Percentiles rank a stretch among this genome's conserved stretches.
Evolutionary conservation across 768 basidiomycete genomes (phyloP).

Genomic region (Termitomyces sp.): DNA sequence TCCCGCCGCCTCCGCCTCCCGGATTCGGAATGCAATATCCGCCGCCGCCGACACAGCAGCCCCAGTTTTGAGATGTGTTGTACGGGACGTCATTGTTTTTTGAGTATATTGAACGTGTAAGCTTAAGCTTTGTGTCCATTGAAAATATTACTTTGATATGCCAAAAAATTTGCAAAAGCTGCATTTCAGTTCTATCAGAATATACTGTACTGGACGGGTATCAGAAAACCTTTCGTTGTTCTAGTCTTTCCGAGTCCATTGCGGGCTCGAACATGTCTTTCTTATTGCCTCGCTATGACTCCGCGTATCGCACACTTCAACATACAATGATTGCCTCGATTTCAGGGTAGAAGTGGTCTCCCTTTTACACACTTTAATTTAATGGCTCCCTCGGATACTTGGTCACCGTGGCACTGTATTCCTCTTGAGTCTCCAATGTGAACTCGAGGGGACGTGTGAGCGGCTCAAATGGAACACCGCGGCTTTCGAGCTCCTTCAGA

Average conservation of each 20-base stretch:
- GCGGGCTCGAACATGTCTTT: not conserved
- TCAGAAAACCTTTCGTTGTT: not conserved
- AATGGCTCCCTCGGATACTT: conserved; percentile 27
- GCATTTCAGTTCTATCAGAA: not conserved
- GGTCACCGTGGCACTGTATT: conserved; percentile 20
- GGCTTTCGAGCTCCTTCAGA: conserved; percentile 31
- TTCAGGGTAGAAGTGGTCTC: not conserved
- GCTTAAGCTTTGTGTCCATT: conserved; percentile 8
- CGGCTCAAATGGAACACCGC: conserved; percentile 33
- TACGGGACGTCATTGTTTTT: not conserved
- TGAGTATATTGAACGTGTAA: conserved; percentile 7
- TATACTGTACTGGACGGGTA: not conserved
- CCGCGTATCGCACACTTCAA: not conserved
- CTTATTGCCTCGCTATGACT: not conserved
- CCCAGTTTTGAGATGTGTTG: conserved; percentile 22
- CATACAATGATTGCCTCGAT: not conserved
- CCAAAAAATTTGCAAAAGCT: not conserved
- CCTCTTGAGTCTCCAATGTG: conserved; percentile 25
- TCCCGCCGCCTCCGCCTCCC: conserved; percentile 59
- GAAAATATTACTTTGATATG: not conserved
- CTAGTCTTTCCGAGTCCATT: not conserved
- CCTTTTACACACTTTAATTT: conserved; percentile 11
- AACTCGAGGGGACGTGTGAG: conserved; percentile 36
- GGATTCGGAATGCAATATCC: conserved; percentile 53
- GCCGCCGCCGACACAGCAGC: conserved; percentile 37